Conservation (phyloP, 768 basidiomycete species). For the Dictyophora rubrovolvata region DNA sequence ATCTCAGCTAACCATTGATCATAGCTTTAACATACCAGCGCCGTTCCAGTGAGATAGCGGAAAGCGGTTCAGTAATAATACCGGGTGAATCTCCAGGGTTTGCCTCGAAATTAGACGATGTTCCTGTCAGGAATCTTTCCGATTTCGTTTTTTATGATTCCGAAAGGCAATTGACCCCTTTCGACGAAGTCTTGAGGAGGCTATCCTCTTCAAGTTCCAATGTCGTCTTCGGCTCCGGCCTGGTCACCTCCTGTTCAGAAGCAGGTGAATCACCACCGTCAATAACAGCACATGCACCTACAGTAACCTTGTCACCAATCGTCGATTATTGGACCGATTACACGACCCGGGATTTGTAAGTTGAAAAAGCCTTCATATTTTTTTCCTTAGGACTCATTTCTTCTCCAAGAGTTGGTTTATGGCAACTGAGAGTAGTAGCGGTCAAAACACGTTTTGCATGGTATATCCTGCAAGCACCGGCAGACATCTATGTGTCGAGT, state of each 20-base stretch:
- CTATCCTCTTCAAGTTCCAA: not conserved
- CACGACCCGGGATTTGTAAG: not conserved
- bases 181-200: constrained; percentile 16
- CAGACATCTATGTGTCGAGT: constrained; percentile 32
- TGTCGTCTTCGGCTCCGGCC: not conserved
- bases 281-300: not conserved
- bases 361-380: not conserved
- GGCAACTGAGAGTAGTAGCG: not conserved
- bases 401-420: not conserved
- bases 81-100: not conserved
- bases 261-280: not conserved
- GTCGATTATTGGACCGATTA: constrained; percentile 6
- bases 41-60: not conserved
- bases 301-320: not conserved
- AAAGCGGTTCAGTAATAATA: not conserved
- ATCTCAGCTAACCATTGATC: not conserved
- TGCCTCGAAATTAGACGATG: constrained; percentile 19
- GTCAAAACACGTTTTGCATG: constrained; percentile 52
- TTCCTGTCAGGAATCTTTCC: constrained; percentile 48
- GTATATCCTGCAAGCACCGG: constrained; percentile 55
- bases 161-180: constrained; percentile 28
- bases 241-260: not conserved
- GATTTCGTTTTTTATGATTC: constrained; percentile 45
- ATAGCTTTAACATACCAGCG: not conserved
- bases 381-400: not conserved